phyloP scores from a whole-genome alignment of 2,329 filamentous ascomycete species.

The Neonectria punicea region DNA sequence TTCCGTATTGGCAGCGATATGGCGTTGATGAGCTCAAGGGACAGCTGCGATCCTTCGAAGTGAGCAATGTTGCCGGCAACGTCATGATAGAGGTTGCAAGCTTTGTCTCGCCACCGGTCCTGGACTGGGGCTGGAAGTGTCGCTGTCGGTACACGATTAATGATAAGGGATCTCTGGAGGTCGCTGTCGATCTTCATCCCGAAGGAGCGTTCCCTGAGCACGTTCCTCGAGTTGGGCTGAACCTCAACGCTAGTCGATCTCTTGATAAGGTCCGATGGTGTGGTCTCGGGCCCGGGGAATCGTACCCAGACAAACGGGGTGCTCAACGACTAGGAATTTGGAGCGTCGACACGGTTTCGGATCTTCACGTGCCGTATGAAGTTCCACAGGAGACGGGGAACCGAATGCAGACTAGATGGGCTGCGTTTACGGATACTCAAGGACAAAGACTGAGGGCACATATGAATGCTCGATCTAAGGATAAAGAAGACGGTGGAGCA shows the following conservation, averaged over 20 bases:
- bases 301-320: constrained; percentile 70
- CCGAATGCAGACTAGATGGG: constrained; percentile 68
- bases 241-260: constrained; percentile 59
- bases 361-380: constrained; percentile 70
- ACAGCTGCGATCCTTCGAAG: constrained; percentile 56
- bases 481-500: background rate
- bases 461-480: constrained; percentile 11
- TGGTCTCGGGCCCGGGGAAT: constrained; percentile 71
- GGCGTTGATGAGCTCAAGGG: constrained; percentile 59
- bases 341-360: constrained; percentile 51
- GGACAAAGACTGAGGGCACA: constrained; percentile 30
- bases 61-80: constrained; percentile 51
- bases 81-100: constrained; percentile 64
- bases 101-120: constrained; percentile 66
- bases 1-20: constrained; percentile 67
- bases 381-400: constrained; percentile 77
- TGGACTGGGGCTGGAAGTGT: constrained; percentile 67
- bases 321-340: constrained; percentile 65
- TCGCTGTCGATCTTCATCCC: constrained; percentile 57
- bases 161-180: constrained; percentile 61
- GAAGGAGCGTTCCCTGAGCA: constrained; percentile 62
- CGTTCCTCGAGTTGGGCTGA: constrained; percentile 71
- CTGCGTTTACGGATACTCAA: constrained; percentile 50
- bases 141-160: constrained; percentile 46
- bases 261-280: constrained; percentile 67